A percentile compares a stretch with the other conserved stretches of the same genome.
These are phyloP conservation scores for Backusella australiensis DNA, from an alignment of 192 early-diverging fungal species.

Conservation along the genomic window DNA sequence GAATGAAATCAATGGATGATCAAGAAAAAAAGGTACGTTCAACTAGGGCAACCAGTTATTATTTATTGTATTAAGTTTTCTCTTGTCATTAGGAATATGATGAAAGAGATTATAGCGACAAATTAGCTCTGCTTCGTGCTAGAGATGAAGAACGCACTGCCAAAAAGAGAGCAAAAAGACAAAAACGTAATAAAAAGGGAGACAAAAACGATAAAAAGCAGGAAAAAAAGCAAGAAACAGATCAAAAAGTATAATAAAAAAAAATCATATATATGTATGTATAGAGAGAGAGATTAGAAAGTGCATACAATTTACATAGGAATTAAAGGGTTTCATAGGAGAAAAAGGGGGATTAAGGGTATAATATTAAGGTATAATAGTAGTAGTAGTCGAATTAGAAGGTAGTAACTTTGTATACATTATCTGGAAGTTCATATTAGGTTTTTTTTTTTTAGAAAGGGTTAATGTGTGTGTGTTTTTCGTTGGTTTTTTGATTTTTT, in stretches of 20 bases:
- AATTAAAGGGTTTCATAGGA: constrained; percentile 5
- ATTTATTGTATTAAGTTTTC: not conserved
- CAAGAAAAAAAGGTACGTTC: constrained; percentile 61
- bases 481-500: not conserved
- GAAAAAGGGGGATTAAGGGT: not conserved
- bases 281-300: not conserved
- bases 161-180: constrained; percentile 84
- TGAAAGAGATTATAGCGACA: constrained; percentile 55
- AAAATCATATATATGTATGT: not conserved
- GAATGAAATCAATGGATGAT: constrained; percentile 79
- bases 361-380: constrained; percentile 7
- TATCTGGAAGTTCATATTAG: constrained; percentile 1
- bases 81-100: constrained; percentile 51
- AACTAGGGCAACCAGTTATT: not conserved
- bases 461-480: not conserved
- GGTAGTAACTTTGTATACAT: constrained; percentile 6
- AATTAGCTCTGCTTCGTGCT: constrained; percentile 50
- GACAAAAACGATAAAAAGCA: constrained; percentile 35
- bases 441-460: not conserved
- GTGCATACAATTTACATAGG: constrained; percentile 4
- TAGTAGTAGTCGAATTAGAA: constrained; percentile 2
- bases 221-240: constrained; percentile 14
- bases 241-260: not conserved
- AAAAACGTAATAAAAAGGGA: constrained; percentile 56
- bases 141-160: constrained; percentile 83